Base-by-base conservation (phyloP, 306 rosid genomes). In the Cotoneaster glaucophyllus region DNA sequence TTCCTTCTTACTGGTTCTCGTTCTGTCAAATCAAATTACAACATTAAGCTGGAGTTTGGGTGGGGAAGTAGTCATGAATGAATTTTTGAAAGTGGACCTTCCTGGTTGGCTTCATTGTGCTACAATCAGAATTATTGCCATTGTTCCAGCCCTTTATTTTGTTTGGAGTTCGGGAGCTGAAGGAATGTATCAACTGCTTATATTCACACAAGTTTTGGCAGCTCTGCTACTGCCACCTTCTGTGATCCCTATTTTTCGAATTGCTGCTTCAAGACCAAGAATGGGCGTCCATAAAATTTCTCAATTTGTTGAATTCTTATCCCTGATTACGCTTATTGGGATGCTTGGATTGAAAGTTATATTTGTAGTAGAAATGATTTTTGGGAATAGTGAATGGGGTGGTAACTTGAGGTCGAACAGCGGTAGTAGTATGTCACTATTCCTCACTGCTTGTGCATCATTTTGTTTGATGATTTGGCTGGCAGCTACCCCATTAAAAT, bases 101-200 rank as follows among this genome's bases (percentile, higher is more conserved):
- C 98, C 98, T 13, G 96, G 93, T 72, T 95, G 98, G 98, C 94
- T 95, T 79, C 97, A 95, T 78, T 95, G 91, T 80, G 90, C 84
- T 22, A 95, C 97, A 72, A 85, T 95, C 77, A 88, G 98, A 84
- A 88, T 92, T 76, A 74, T 92, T 84, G 89, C 97, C 22, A 82
- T 90, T 77, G 79, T 89, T 87, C 97, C 98, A 14, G 97, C 98
- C 52, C 86, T 95, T 56, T 92, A 87, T 67, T 95, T 93, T 73
- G 97, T 85, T 29, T 95, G 97, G 97, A 89, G 86, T 85, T 87
- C 91, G 11, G 98, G 97, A 78, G 90, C 97, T 62, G 98, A 95
- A 81, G 98, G 97, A 80, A 86, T 90, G 90, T 92, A 88, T 87
- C 95, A 92, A 66, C 82, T 95, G 74, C 96, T 95, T 57, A 79